phyloP scores from a whole-genome alignment of 2,329 filamentous ascomycete species.

The Pezicula carpinea region DNA sequence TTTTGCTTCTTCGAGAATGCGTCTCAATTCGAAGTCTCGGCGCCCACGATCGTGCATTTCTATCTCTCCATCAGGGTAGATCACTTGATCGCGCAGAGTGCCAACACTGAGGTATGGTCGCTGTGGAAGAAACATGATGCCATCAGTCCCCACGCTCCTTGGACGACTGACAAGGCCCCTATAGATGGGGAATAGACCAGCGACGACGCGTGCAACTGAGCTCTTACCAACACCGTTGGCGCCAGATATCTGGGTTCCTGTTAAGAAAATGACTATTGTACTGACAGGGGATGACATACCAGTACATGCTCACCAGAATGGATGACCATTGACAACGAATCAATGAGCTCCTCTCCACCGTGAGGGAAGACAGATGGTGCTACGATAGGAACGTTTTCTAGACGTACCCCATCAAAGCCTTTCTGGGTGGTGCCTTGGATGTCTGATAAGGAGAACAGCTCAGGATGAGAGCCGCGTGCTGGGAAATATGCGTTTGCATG shows the following conservation, averaged over 20 bases:
- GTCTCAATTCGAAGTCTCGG: constrained; percentile 72
- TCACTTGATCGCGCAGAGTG: constrained; percentile 92
- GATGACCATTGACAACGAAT: constrained; percentile 83
- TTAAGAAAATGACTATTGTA: constrained; percentile 5
- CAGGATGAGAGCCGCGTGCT: constrained; percentile 60
- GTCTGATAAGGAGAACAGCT: constrained; percentile 85
- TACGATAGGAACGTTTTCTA: constrained; percentile 90
- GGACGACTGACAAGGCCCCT: constrained; percentile 87
- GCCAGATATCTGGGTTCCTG: constrained; percentile 65
- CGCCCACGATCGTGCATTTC: constrained; percentile 85
- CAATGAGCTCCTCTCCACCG: constrained; percentile 86
- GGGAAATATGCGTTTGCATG: constrained; percentile 85
- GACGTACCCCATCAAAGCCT: constrained; percentile 88
- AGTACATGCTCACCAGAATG: constrained; percentile 88
- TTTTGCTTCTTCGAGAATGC: constrained; percentile 74
- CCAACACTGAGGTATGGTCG: constrained; percentile 88
- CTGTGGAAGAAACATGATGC: constrained; percentile 98
- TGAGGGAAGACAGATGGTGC: constrained; percentile 84
- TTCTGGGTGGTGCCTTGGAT: constrained; percentile 91
- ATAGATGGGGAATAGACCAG: constrained; percentile 94
- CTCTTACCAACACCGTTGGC: constrained; percentile 94
- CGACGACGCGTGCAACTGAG: constrained; percentile 80
- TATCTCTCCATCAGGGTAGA: constrained; percentile 90
- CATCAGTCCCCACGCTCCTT: constrained; percentile 73
- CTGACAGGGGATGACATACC: constrained; percentile 30